Evolutionary conservation across 1,284 basidiomycete genomes (phyloP), one percentile per base, ranked within the genome.

Genomic region (Ceratobasidium theobromae): DNA sequence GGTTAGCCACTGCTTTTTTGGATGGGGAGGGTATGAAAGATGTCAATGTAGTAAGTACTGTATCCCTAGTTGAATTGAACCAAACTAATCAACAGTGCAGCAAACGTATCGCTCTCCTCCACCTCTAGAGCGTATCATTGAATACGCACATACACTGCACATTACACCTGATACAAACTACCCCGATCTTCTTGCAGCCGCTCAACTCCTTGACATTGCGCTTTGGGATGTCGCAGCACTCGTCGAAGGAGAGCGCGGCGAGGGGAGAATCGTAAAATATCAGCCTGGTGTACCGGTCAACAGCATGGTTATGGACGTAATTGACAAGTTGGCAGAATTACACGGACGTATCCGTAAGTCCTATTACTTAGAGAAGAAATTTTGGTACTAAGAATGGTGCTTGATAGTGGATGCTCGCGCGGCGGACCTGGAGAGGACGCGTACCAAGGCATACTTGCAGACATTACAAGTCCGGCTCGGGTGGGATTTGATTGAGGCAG

Each of bases 291-390:
- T 60, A 1, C 45, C 57, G 32, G 28, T 48, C 1, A 33, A 60
- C 30, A 60, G 57, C 21, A 33, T 35, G 27, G 21, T 60, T 23
- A 33, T 28, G 21, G 57, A 60, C 11, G 57, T 60, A 2, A 45
- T 43, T 9, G 27, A 4, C 3, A 35, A 23, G 28, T 21, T 60
- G 11, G 6, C 30, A 25, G 57, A 60, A 18, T 8, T 60, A 16
- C 57, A 60, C 21, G 57, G 57, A 16, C 25, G 45, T n/a, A 60
- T 60, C 32, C 28, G 57, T 60, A 33, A 55, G 53, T 60, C 11
- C 23, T 25, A 12, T 48, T 32, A n/a, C 18, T 30, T 18, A 16
- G 12, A 4, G 55, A n/a, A 3, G 4, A 16, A n/a, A n/a, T n/a
- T n/a, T n/a, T n/a, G 14, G n/a, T 16, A n/a, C n/a, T 33, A n/a